Base-by-base conservation (phyloP, 345 rosid species). In the Eucalyptus regnans region DNA sequence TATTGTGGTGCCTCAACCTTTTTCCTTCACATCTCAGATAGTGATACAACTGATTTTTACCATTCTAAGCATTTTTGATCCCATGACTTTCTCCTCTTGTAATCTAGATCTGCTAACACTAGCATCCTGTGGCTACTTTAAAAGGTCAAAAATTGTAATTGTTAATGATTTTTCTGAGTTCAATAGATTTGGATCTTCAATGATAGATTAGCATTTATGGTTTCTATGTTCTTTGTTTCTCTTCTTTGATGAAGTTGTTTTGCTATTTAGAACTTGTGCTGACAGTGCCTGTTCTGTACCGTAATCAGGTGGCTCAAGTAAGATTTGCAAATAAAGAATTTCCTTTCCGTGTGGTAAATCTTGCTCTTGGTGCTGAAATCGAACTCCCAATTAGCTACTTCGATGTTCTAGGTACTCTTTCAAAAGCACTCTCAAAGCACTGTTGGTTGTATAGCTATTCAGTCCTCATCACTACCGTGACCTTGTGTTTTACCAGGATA, bases 281-380 rank as follows among this genome's bases (percentile, higher is more conserved):
- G 44, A 64, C 37, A 27, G 44, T 22, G 48, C 87, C 27, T 64
- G 60, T 64, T 89, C 85, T 66, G 54, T 29, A 60, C 87, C 90
- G 41, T 80, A 89, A 80, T 90, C 94, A 97, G 99, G 98, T 97
- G 91, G 94, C 95, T 62, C 99, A 97, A 96, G 92, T 96, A 91
- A 94, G 99, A 94, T 91, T 94, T 86, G 89, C 92, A 89, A 91
- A 90, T 64, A 91, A 93, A 87, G 92, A 91, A 91, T 90, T 93
- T 86, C 93, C 94, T 23, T 86, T 89, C 86, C 96, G 89, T 56
- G 90, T 91, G 87, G 90, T 94, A 84, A 92, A 95, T 94, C 94
- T 97, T 80, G 95, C 98, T 86, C 92, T 96, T 91, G 98, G 97
- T 81, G 93, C 97, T 87, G 97, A 96, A 92, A 86, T 93, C 88